Evolutionary conservation across 768 basidiomycete species (phyloP).

Genomic region (Leccinum sublutescens): DNA sequence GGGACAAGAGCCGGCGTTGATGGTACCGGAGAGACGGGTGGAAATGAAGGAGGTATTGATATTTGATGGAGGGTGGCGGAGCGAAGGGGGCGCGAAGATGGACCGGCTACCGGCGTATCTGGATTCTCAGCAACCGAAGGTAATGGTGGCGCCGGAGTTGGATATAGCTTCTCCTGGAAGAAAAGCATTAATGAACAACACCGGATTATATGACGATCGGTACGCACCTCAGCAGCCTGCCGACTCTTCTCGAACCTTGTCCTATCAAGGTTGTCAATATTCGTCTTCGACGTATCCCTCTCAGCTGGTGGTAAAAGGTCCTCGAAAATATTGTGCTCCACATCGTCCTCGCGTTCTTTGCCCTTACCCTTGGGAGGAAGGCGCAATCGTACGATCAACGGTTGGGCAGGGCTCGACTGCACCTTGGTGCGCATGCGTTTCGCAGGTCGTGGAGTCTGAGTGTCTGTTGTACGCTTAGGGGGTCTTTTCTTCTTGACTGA

Average conservation of each 20-base stretch:
- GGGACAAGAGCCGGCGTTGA: constrained; percentile 36
- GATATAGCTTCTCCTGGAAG: constrained; percentile 49
- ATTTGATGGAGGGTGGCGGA: constrained; percentile 48
- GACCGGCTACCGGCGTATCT: constrained; percentile 47
- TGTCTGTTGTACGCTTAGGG: constrained; percentile 23
- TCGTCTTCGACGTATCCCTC: constrained; percentile 70
- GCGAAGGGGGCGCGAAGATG: constrained; percentile 61
- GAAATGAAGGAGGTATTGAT: constrained; percentile 29
- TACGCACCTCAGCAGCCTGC: constrained; percentile 68
- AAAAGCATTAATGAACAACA: constrained; percentile 7
- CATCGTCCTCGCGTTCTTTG: constrained; percentile 67
- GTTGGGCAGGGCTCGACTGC: constrained; percentile 31
- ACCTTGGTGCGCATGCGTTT: constrained; percentile 51
- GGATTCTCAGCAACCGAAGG: constrained; percentile 30
- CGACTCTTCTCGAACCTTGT: constrained; percentile 71
- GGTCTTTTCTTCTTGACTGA: constrained; percentile 32
- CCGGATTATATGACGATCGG: not conserved
- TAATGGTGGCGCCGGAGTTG: constrained; percentile 39
- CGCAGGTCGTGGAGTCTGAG: constrained; percentile 29
- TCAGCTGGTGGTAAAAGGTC: constrained; percentile 70
- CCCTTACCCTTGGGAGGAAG: constrained; percentile 63
- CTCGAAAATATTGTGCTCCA: constrained; percentile 69
- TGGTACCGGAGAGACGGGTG: constrained; percentile 36
- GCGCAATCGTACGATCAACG: constrained; percentile 49
- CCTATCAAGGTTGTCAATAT: constrained; percentile 60